These are phyloP conservation scores for Nakazawaea ambrosiae DNA, from an alignment of 805 yeast species.

Conservation along the genomic window DNA sequence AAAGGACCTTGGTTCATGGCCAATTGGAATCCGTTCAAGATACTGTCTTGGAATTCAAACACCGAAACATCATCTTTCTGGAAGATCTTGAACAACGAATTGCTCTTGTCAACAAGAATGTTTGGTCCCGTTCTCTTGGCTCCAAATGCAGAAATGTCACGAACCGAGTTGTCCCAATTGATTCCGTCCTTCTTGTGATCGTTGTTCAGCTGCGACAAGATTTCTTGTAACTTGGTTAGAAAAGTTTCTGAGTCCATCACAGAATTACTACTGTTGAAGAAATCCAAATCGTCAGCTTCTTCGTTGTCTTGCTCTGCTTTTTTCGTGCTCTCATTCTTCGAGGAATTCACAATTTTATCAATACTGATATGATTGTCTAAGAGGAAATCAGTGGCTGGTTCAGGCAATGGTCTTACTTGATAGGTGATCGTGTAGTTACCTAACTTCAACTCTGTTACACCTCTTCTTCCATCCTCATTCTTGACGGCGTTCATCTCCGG, in stretches of 20 bases:
- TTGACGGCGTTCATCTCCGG: constrained; percentile 47
- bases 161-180: constrained; percentile 24
- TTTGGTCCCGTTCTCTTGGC: constrained; percentile 75
- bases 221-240: constrained; percentile 23
- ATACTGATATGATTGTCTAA: constrained; percentile 38
- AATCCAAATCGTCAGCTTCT: constrained; percentile 11
- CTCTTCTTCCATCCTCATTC: constrained; percentile 38
- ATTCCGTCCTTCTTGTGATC: constrained; percentile 17
- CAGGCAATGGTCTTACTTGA: constrained; percentile 49
- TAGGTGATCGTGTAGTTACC: constrained; percentile 40
- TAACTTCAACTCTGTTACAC: constrained; percentile 40
- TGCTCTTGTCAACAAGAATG: constrained; percentile 51
- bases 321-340: constrained; percentile 45
- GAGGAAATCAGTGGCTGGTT: constrained; percentile 40
- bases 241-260: constrained; percentile 23
- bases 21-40: constrained; percentile 78
- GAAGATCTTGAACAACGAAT: constrained; percentile 27
- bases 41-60: constrained; percentile 48
- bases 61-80: constrained; percentile 13
- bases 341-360: constrained; percentile 23
- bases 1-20: constrained; percentile 84
- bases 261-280: constrained; percentile 15
- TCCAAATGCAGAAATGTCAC: constrained; percentile 60
- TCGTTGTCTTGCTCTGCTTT: constrained; percentile 44
- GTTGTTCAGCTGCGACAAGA: constrained; percentile 20